Evolutionary conservation across 768 basidiomycete genomes (phyloP), one percentile per base, ranked within the genome.

Genomic region (Leccinum barrowsii): DNA sequence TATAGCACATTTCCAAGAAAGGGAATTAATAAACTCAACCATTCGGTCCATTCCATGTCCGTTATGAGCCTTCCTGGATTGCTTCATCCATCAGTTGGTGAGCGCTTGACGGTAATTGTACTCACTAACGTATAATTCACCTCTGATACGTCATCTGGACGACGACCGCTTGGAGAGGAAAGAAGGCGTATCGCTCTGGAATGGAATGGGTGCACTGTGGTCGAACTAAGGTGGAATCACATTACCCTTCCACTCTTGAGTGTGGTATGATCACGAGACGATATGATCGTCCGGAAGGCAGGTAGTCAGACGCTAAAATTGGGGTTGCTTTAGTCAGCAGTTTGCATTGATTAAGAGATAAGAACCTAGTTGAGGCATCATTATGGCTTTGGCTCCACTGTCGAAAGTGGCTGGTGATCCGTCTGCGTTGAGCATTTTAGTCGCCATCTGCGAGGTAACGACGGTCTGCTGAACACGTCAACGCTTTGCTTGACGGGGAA

Each of bases 361-460:
- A 56, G 57, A 66, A 86, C 89, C 83, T 62, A 89, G 79, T 58
- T 81, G 81, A 47, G 89, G 89, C 40, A 83, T 74, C 80, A 92
- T 81, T 47, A 88, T 70, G 10, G 84, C 87, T 59, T 74, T 81
- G 15, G 80, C 78, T 30, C 87, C 81, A 46, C 83, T 81, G 60
- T 89, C 85, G 64, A 86, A 90, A 44, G 73, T 86, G 46, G 84
- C 86, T n/a, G 78, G 62, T 17, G 82, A 76, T 53, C 89, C 89
- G 63, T 90, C 85, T 2, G 78, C 73, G 58, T 82, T 80, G 34
- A 89, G 69, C 63, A 89, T 73, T 66, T 86, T 90, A 0, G 85
- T 90, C 13, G 85, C 79, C 62, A 91, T 75, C 67, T 91, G 88
- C 22, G 84, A 85, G 2, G 87, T 89, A 34, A 80, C 75, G 49